These are phyloP conservation scores for Diatrype stigma DNA, from an alignment of 2,329 filamentous ascomycete species.

Conservation along the genomic window DNA sequence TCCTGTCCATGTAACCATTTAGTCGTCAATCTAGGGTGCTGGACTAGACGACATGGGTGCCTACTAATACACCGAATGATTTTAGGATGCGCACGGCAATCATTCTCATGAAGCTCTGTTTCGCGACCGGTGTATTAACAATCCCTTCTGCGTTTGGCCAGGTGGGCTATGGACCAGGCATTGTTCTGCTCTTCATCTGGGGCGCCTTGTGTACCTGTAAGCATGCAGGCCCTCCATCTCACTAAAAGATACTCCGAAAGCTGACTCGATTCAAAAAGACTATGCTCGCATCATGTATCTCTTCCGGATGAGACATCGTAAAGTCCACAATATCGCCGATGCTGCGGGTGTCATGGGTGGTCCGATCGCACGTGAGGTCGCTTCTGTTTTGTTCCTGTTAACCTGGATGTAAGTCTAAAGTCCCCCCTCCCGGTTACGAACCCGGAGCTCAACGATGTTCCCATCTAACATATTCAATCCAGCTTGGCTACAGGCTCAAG, in stretches of 20 bases:
- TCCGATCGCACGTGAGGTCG: constrained; percentile 16
- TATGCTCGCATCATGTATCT: constrained; percentile 24
- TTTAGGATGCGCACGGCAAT: constrained; percentile 16
- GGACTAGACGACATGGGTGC: background rate
- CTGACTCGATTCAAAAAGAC: constrained; percentile 6
- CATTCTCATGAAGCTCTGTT: constrained; percentile 21
- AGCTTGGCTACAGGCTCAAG: constrained; percentile 18
- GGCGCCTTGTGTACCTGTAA: constrained; percentile 20
- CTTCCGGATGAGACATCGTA: constrained; percentile 19
- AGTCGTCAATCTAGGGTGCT: background rate
- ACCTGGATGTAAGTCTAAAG: constrained; percentile 17
- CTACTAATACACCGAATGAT: background rate
- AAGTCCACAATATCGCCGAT: constrained; percentile 24
- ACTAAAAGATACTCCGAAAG: background rate
- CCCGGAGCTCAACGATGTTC: background rate
- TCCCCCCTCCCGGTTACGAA: background rate
- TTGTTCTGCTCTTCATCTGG: constrained; percentile 15
- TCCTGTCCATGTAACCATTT: background rate
- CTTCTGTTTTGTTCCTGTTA: constrained; percentile 17
- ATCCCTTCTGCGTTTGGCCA: constrained; percentile 21
- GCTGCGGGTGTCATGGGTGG: constrained; percentile 19
- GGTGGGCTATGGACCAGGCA: constrained; percentile 19
- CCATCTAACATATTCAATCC: background rate
- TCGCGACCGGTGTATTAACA: constrained; percentile 23
- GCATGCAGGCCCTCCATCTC: background rate